These are phyloP conservation scores for Auxenochlorella pyrenoidosa DNA, from an alignment of 139 green algal genomes.

Conservation along the genomic window DNA sequence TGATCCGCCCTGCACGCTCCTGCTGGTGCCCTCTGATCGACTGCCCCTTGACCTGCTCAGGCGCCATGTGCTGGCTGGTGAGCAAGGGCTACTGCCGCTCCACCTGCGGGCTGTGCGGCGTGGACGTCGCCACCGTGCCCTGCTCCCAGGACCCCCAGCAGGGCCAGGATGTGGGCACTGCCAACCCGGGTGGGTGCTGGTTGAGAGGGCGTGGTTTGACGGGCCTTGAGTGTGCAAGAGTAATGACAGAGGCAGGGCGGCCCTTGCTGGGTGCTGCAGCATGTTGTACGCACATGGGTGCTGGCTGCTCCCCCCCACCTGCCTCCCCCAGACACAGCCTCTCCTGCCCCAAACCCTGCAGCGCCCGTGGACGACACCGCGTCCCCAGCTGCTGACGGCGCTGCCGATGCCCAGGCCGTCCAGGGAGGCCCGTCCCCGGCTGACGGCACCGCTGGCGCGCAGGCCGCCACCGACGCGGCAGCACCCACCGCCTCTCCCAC, in stretches of 20 bases:
- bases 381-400: background rate
- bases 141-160: background rate
- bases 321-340: no score
- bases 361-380: background rate
- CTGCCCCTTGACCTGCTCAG: background rate
- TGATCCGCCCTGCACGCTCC: no score
- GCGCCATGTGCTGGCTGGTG: conserved; percentile 18
- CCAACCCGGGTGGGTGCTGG: background rate
- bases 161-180: background rate
- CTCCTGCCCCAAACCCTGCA: background rate
- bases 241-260: no score
- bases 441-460: background rate
- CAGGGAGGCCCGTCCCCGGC: background rate
- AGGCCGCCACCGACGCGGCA: background rate
- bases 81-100: conserved; percentile 25
- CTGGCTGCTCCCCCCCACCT: no score
- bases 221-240: no score
- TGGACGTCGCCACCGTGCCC: background rate
- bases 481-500: background rate
- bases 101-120: conserved; percentile 36
- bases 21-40: no score
- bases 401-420: background rate
- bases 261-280: no score
- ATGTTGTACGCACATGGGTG: no score
- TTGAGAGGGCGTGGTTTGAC: background rate